A percentile compares a stretch with the other conserved stretches of the same genome.
phyloP scores from a whole-genome alignment of 345 rosid species.

The Eutrema japonicum region DNA sequence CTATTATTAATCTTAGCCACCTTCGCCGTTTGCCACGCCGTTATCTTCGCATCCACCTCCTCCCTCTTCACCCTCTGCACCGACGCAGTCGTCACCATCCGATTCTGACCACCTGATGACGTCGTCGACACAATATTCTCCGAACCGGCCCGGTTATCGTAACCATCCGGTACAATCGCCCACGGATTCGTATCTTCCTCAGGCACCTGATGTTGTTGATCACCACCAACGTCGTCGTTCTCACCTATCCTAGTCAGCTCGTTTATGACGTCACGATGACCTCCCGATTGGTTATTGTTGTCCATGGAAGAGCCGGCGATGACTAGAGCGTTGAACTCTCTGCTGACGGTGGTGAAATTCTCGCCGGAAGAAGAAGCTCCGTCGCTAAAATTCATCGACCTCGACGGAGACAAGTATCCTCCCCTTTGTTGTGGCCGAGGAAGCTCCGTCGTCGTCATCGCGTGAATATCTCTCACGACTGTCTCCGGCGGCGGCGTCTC shows the following conservation, averaged over 20 bases:
- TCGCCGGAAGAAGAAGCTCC: constrained; percentile 53
- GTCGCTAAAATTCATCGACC: constrained; percentile 48
- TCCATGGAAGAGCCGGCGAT: constrained; percentile 72
- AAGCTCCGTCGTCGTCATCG: constrained; percentile 51
- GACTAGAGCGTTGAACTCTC: constrained; percentile 96
- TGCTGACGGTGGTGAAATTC: constrained; percentile 87
- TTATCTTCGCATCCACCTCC: constrained; percentile 89
- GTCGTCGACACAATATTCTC: constrained; percentile 36
- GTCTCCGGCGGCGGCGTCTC: constrained; percentile 25
- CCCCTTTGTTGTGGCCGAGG: constrained; percentile 52
- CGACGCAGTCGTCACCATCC: constrained; percentile 48
- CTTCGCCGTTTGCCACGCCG: constrained; percentile 95
- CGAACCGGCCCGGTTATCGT: constrained; percentile 36
- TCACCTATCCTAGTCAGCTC: constrained; percentile 73
- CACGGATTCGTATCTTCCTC: constrained; percentile 75
- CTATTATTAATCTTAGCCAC: constrained; percentile 84
- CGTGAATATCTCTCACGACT: constrained; percentile 78
- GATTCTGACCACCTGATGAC: constrained; percentile 33
- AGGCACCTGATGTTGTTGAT: constrained; percentile 62
- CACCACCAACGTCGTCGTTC: constrained; percentile 50
- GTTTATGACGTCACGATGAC: constrained; percentile 35
- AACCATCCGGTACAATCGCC: constrained; percentile 78
- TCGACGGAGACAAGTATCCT: constrained; percentile 51
- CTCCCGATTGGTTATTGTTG: constrained; percentile 16
- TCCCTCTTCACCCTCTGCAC: constrained; percentile 90